Conservation (phyloP, 139 green algal genomes). For the Coelastrella sp. region DNA sequence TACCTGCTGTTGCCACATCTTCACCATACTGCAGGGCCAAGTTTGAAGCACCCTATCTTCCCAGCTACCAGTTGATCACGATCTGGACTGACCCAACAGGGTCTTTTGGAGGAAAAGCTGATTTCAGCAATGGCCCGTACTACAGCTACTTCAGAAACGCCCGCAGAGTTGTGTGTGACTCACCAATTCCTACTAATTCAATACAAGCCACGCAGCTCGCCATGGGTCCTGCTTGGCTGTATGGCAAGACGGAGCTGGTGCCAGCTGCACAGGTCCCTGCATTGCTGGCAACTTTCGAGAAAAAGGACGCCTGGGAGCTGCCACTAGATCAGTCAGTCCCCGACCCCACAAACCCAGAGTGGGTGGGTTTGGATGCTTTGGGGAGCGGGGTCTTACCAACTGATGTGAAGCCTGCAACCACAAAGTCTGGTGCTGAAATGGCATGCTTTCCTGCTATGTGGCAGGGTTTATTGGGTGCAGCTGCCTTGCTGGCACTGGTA, state of each 20-base stretch:
- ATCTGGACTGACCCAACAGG: conserved; percentile 25
- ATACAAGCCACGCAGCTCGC: not conserved
- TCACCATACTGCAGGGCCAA: not conserved
- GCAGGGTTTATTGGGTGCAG: not conserved
- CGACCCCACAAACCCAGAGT: not conserved
- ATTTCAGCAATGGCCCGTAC: not conserved
- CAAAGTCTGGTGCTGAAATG: not conserved
- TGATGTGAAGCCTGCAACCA: not conserved
- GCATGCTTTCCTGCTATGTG: not conserved
- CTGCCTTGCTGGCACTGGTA: not conserved
- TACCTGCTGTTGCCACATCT: too few relatives aligned
- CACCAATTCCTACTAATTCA: not conserved
- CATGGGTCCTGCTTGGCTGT: conserved; percentile 8
- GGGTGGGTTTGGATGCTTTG: not conserved
- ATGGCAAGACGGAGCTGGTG: not conserved
- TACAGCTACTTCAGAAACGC: conserved; percentile 10
- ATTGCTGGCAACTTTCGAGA: not conserved
- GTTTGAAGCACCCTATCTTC: conserved; percentile 9
- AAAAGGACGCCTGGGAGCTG: not conserved
- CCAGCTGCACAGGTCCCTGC: not conserved
- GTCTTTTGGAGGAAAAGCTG: not conserved
- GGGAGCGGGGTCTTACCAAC: not conserved
- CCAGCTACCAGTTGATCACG: not conserved
- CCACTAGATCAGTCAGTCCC: not conserved
- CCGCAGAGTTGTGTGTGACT: conserved; percentile 24